Evolutionary conservation across 2,329 filamentous ascomycete species (phyloP).

Genomic region (Venturia pyrina): DNA sequence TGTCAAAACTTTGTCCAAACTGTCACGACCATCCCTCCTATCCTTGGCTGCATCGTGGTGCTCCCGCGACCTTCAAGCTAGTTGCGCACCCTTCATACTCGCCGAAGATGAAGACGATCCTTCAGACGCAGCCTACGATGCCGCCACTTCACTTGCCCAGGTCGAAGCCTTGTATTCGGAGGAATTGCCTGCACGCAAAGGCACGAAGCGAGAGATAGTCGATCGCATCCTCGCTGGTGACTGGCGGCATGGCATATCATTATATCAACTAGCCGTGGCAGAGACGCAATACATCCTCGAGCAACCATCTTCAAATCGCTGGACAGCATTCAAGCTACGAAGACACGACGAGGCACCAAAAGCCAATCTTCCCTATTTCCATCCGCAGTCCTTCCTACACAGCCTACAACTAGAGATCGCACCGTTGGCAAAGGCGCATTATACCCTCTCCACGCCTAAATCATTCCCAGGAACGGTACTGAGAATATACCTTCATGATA

Average conservation of each 20-base stretch:
- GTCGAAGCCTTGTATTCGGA: constrained; percentile 45
- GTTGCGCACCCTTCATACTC: constrained; percentile 50
- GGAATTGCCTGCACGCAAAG: constrained; percentile 30
- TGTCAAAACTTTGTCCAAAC: constrained; percentile 54
- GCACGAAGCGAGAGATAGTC: constrained; percentile 43
- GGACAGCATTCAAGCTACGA: constrained; percentile 43
- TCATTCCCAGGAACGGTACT: constrained; percentile 61
- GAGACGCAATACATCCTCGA: constrained; percentile 45
- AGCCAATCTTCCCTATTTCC: constrained; percentile 54
- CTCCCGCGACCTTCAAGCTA: constrained; percentile 50
- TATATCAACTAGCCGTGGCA: constrained; percentile 45
- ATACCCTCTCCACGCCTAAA: constrained; percentile 64
- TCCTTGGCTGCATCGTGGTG: constrained; percentile 71
- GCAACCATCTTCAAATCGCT: constrained; percentile 40
- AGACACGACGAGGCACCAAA: constrained; percentile 23
- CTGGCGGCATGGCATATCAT: constrained; percentile 45
- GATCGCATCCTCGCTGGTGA: constrained; percentile 48
- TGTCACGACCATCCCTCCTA: constrained; percentile 63
- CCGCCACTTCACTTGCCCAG: constrained; percentile 53
- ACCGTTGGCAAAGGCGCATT: constrained; percentile 75
- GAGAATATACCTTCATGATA: constrained; percentile 71
- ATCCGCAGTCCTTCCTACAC: constrained; percentile 69
- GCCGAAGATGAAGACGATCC: constrained; percentile 42
- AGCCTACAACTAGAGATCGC: constrained; percentile 65
- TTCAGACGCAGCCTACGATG: constrained; percentile 57